Percentiles rank a stretch among this genome's conserved stretches.
Conservation (phyloP, 2,329 filamentous ascomycete species). For the Pezicula rhizophila region DNA sequence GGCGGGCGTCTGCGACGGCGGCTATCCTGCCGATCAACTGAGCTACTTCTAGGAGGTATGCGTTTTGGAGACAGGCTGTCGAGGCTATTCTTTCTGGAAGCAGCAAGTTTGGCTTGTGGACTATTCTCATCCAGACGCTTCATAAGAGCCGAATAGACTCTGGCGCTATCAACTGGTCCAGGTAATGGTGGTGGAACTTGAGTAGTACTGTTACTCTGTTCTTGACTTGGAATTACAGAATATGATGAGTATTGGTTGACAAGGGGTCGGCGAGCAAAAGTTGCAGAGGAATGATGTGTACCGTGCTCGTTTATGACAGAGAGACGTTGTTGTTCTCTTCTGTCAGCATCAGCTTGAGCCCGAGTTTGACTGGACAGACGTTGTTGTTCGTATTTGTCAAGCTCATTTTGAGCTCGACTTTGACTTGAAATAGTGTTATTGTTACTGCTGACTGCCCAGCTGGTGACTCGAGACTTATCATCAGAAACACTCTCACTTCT, state of each 20-base stretch:
- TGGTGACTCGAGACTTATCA: constrained; percentile 62
- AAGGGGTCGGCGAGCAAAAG: constrained; percentile 23
- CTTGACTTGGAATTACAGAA: constrained; percentile 12
- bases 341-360: constrained; percentile 15
- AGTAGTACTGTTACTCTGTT: constrained; percentile 8
- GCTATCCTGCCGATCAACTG: constrained; percentile 6
- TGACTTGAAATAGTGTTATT: constrained; percentile 45
- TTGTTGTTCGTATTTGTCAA: constrained; percentile 52
- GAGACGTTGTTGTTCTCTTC: constrained; percentile 51
- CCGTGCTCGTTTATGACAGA: constrained; percentile 58
- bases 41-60: constrained; percentile 10
- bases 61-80: constrained; percentile 8
- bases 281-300: constrained; percentile 35
- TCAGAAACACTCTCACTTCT: constrained; percentile 36
- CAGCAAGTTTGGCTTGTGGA: constrained; percentile 17
- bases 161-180: constrained; percentile 45
- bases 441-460: constrained; percentile 57
- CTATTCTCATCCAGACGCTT: constrained; percentile 42
- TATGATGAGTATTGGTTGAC: constrained; percentile 23
- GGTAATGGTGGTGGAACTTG: constrained; percentile 7
- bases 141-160: constrained; percentile 60
- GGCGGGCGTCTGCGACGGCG: constrained; percentile 7
- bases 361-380: constrained; percentile 36
- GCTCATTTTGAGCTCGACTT: constrained; percentile 5
- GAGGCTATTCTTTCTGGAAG: constrained; percentile 13